Conservation (phyloP, 139 green algal species). For the Micractinium sp. region DNA sequence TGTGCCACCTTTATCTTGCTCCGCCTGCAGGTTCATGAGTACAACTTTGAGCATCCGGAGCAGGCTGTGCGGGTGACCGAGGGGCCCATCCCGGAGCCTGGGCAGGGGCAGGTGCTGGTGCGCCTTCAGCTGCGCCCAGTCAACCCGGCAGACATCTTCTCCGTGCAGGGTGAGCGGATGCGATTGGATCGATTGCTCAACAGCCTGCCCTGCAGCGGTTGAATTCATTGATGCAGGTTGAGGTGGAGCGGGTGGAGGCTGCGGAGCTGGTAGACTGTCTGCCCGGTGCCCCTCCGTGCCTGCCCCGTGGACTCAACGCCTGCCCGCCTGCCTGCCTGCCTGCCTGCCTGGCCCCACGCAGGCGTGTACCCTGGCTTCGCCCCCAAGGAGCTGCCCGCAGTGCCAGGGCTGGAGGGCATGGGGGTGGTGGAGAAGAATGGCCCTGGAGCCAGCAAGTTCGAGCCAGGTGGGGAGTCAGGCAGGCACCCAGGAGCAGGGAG, state of each 20-base stretch:
- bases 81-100: slow-evolving; percentile 3
- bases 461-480: neutral
- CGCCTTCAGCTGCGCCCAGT: slow-evolving; percentile 15
- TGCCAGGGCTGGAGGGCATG: slow-evolving; percentile 41
- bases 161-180: neutral
- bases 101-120: slow-evolving; percentile 13
- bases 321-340: neutral
- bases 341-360: neutral
- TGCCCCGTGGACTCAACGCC: rapidly evolving
- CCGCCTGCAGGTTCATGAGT: neutral
- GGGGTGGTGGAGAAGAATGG: slow-evolving; percentile 47
- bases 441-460: slow-evolving; percentile 30
- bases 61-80: slow-evolving; percentile 1
- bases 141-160: slow-evolving; percentile 32
- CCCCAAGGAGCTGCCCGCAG: slow-evolving; percentile 14
- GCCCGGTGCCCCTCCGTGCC: neutral
- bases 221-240: no score
- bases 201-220: no score
- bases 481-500: neutral
- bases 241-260: neutral
- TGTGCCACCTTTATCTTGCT: neutral
- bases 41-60: neutral
- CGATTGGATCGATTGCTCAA: no score
- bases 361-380: slow-evolving; percentile 29
- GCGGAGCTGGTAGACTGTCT: neutral